Conservation (phyloP, 768 basidiomycete genomes). For the Clathrus columnatus region DNA sequence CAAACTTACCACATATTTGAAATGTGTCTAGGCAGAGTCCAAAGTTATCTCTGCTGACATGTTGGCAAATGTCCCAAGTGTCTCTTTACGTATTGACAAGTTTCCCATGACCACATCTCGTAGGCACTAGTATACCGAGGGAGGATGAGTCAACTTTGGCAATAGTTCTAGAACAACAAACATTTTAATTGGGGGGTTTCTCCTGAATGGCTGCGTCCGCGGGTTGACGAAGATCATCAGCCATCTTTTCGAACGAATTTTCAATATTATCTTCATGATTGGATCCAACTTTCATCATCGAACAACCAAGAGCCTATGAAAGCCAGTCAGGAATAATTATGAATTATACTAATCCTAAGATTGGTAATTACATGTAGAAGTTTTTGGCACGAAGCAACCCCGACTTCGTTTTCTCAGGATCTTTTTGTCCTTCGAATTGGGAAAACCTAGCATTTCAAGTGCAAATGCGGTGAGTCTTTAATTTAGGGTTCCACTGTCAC, state of each 20-base stretch:
- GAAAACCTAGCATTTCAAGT: conserved; percentile 15
- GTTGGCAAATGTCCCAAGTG: conserved; percentile 24
- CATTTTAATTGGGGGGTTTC: conserved; percentile 20
- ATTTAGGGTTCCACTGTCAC: conserved; percentile 1
- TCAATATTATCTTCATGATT: conserved; percentile 19
- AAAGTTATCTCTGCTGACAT: conserved; percentile 22
- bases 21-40: conserved; percentile 26
- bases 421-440: conserved; percentile 20
- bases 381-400: conserved; percentile 17
- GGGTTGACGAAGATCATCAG: conserved; percentile 20
- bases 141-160: neutral
- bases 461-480: neutral
- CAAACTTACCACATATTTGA: conserved; percentile 21
- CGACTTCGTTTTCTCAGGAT: conserved; percentile 14
- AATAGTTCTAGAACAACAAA: neutral
- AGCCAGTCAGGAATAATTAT: neutral
- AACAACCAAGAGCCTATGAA: conserved; percentile 18
- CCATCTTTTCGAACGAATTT: conserved; percentile 20
- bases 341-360: neutral
- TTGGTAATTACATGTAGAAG: conserved; percentile 16
- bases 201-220: conserved; percentile 20
- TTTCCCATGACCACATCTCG: conserved; percentile 27
- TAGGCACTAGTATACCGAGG: conserved; percentile 22
- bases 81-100: conserved; percentile 25
- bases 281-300: conserved; percentile 24